phyloP scores from a whole-genome alignment of 2,329 filamentous ascomycete genomes.

The Epichloe aotearoae region DNA sequence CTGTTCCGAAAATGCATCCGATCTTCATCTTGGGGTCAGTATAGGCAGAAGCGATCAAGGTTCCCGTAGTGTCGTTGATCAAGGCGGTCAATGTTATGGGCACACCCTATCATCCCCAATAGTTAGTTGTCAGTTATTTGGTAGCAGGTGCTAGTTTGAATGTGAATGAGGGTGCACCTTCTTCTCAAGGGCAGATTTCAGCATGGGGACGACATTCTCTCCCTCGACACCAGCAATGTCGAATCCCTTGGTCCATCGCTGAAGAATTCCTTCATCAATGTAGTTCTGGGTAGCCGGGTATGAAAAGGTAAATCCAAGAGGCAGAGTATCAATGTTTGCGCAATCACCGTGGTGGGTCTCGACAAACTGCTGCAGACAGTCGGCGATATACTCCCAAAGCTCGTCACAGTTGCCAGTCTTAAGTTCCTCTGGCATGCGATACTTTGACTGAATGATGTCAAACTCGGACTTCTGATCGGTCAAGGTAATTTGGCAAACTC shows the following conservation, averaged over 20 bases:
- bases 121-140: neutral
- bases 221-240: slow-evolving; percentile 89
- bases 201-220: slow-evolving; percentile 76
- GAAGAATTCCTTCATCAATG: slow-evolving; percentile 82
- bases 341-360: slow-evolving; percentile 67
- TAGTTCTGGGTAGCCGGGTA: slow-evolving; percentile 89
- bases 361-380: slow-evolving; percentile 83
- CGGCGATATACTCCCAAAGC: slow-evolving; percentile 89
- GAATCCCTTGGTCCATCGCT: slow-evolving; percentile 96
- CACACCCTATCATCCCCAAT: slow-evolving; percentile 43
- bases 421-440: slow-evolving; percentile 84
- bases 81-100: slow-evolving; percentile 87
- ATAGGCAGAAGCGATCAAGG: slow-evolving; percentile 89
- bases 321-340: slow-evolving; percentile 48
- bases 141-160: neutral
- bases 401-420: slow-evolving; percentile 75
- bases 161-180: slow-evolving; percentile 17
- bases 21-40: slow-evolving; percentile 90
- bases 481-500: slow-evolving; percentile 85
- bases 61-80: slow-evolving; percentile 97
- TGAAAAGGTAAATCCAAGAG: slow-evolving; percentile 90
- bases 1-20: slow-evolving; percentile 96
- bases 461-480: slow-evolving; percentile 81
- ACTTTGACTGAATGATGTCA: slow-evolving; percentile 92
- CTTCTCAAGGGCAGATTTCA: slow-evolving; percentile 63